Evolutionary conservation across 1,284 basidiomycete species (phyloP).

Genomic region (Fistulinella staudtii): DNA sequence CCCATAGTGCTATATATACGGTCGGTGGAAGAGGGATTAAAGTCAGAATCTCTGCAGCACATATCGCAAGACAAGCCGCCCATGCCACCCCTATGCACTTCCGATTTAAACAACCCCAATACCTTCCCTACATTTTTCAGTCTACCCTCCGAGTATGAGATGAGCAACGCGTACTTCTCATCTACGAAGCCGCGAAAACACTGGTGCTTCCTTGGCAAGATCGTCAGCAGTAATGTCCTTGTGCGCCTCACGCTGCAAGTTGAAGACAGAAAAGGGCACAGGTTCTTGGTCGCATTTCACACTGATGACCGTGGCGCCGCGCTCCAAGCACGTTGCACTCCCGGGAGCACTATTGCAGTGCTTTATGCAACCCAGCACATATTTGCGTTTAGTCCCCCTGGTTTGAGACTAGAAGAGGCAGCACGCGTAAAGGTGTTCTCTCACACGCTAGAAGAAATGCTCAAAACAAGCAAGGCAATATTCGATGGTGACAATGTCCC

Average conservation of each 20-base stretch:
- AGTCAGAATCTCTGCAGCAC: too few species aligned
- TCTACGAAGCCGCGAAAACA: constrained; percentile 25
- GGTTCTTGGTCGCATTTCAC: constrained; percentile 28
- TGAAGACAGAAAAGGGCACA: constrained; percentile 27
- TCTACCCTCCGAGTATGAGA: constrained; percentile 22
- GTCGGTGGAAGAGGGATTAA: too few species aligned
- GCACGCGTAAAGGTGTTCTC: constrained; percentile 28
- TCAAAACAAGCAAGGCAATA: constrained; percentile 22
- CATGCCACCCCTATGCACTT: constrained; percentile 21
- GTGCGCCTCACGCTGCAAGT: constrained; percentile 29
- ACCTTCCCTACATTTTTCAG: constrained; percentile 26
- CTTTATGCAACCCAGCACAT: constrained; percentile 30
- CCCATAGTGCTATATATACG: constrained; percentile 24
- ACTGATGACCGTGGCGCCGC: constrained; percentile 30
- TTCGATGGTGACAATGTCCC: constrained; percentile 18
- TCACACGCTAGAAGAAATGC: constrained; percentile 26
- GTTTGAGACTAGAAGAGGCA: constrained; percentile 25
- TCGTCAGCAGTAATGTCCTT: constrained; percentile 20
- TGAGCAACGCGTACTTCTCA: constrained; percentile 18
- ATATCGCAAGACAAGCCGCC: constrained; percentile 4
- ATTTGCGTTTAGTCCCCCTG: constrained; percentile 31
- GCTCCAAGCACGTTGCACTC: constrained; percentile 21
- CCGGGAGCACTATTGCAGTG: constrained; percentile 31
- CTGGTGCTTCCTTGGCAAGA: constrained; percentile 30
- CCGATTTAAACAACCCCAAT: constrained; percentile 26